Percentiles rank a stretch among this genome's conserved stretches.
Evolutionary conservation across 1,139 yeast species (phyloP).

Genomic region (Geotrichum histeridarum): DNA sequence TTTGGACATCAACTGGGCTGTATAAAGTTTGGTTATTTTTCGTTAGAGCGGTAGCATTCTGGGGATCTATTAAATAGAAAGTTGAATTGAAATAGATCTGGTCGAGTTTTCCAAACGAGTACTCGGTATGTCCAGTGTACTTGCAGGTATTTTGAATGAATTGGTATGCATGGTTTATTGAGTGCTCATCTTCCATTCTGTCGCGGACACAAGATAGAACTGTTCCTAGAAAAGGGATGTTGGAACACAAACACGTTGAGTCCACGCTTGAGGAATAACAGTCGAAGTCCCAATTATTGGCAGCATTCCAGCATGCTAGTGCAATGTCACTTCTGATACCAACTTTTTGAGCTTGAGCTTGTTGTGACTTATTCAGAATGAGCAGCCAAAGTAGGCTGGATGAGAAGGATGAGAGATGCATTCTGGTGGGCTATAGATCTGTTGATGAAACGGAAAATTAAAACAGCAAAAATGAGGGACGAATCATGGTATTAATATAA

Average conservation of each 20-base stretch:
- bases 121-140: constrained; percentile 13
- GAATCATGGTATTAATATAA: too few relatives aligned
- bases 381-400: too few relatives aligned
- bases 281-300: constrained; percentile 19
- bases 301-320: constrained; percentile 20
- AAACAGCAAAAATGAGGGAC: too few relatives aligned
- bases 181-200: constrained; percentile 9
- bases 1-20: constrained; percentile 11
- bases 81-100: constrained; percentile 17
- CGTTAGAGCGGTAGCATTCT: not conserved
- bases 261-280: constrained; percentile 4
- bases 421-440: too few relatives aligned
- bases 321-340: constrained; percentile 17
- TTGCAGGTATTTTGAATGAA: constrained; percentile 16
- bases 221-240: constrained; percentile 17
- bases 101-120: constrained; percentile 18
- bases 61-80: not conserved
- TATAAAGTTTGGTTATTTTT: not conserved
- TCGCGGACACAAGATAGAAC: constrained; percentile 16
- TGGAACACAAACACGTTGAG: constrained; percentile 14
- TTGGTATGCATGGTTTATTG: constrained; percentile 17
- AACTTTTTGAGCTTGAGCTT: constrained; percentile 17
- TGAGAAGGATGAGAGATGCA: too few relatives aligned
- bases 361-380: not conserved
- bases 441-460: too few relatives aligned